phyloP scores from a whole-genome alignment of 2,329 filamentous ascomycete genomes.

The Rutstroemia sp. region DNA sequence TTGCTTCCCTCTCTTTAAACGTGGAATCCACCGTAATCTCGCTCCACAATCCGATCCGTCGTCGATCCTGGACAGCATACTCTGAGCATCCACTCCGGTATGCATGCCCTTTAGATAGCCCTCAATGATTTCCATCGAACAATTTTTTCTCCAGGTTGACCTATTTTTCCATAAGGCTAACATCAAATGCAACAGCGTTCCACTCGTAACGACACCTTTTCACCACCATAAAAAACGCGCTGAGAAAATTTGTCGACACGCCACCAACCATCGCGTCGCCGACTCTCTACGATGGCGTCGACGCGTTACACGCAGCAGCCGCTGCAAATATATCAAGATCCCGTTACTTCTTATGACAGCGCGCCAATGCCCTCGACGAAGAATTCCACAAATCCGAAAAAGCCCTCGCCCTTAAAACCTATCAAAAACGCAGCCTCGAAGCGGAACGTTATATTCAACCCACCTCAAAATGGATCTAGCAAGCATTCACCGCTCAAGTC shows the following conservation, averaged over 20 bases:
- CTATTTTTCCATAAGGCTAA: constrained; percentile 16
- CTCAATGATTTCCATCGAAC: constrained; percentile 12
- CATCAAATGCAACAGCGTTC: constrained; percentile 16
- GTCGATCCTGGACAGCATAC: constrained; percentile 24
- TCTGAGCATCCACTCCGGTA: constrained; percentile 21
- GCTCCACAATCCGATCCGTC: constrained; percentile 27
- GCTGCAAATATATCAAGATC: constrained; percentile 54
- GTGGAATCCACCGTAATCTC: constrained; percentile 28
- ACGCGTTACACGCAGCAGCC: constrained; percentile 45
- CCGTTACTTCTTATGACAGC: constrained; percentile 35
- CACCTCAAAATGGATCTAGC: constrained; percentile 42
- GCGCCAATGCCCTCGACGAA: constrained; percentile 27
- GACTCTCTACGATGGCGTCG: constrained; percentile 37
- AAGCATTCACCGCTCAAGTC: constrained; percentile 65
- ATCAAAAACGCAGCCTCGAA: constrained; percentile 35
- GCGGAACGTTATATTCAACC: constrained; percentile 61
- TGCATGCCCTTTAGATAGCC: constrained; percentile 20
- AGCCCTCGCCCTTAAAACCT: constrained; percentile 34
- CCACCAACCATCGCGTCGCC: constrained; percentile 19
- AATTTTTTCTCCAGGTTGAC: constrained; percentile 11
- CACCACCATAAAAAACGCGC: constrained; percentile 45
- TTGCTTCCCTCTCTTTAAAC: constrained; percentile 20
- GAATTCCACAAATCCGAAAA: constrained; percentile 18
- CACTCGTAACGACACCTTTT: constrained; percentile 40
- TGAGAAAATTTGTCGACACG: constrained; percentile 1